Base-by-base conservation (phyloP, 768 basidiomycete genomes). In the Mrakia blollopis region DNA sequence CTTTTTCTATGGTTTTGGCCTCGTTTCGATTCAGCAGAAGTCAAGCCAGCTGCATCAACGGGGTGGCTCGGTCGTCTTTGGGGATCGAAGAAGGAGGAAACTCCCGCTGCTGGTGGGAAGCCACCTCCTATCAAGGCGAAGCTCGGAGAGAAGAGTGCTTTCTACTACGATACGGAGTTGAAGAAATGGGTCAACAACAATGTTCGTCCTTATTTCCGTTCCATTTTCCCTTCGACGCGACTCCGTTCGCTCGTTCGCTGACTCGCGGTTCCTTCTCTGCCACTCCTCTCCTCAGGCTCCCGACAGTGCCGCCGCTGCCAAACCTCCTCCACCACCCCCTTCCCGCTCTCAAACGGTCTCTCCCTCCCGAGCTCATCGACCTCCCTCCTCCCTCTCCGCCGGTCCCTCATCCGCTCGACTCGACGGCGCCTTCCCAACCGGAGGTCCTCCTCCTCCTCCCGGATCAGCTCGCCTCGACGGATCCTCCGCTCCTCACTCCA, bases 131-230 rank as follows among this genome's bases (percentile, higher is more conserved):
- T 96, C 75, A 92, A 90, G 82, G 97, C 96, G 28, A 98, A 91
- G 80, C 88, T 99, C 35, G 97, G 97, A 11, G 93, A 98, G 80
- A 89, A 94, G 82, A 93, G 85, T 37, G 86, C 89, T 37, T 96
- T 98, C 85, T 91, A 93, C 81, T 99, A 92, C 82, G 97, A 99
- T 82, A 90, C 91, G 80, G 94, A 97, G n/a, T 87, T 91, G 78
- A 94, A 95, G 83, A 89, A 91, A 79, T 99, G 97, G 97, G 90
- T 99, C 37, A 94, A 97, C 83, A 95, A 91, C 84, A 94, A 91
- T 85, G 94, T 93, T 78, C 82, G 83, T 80, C 30, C 47, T 2
- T 69, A 25, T 25, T 39, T n/a, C n/a, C n/a, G n/a, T n/a, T n/a
- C n/a, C 54, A 60, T 41, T 54, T 18, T n/a, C 50, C 60, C 32